phyloP scores from a whole-genome alignment of 83 land plant species.

The Thuja plicata region DNA sequence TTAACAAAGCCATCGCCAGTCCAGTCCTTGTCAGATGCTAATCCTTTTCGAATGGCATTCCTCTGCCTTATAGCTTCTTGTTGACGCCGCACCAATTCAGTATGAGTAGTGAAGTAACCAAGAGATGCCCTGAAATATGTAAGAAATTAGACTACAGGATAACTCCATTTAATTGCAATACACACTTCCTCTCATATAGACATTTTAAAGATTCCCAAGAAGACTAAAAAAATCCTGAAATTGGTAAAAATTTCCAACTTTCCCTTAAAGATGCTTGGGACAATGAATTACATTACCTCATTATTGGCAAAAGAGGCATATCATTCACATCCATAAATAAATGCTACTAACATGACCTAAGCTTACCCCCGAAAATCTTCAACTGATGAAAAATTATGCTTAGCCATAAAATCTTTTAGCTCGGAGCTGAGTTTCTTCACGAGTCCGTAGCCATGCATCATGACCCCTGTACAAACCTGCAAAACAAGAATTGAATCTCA shows the following conservation, averaged over 20 bases:
- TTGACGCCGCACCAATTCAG: slow-evolving; percentile 85
- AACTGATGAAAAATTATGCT: slow-evolving; percentile 89
- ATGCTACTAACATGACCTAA: not conserved
- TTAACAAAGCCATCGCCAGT: slow-evolving; percentile 99
- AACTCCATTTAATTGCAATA: not conserved
- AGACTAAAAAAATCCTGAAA: not conserved
- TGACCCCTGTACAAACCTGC: slow-evolving; percentile 99
- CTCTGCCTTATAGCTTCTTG: slow-evolving; percentile 76
- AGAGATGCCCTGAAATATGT: slow-evolving; percentile 69
- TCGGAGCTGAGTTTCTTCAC: slow-evolving; percentile 86
- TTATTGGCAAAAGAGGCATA: not conserved
- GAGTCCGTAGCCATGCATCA: slow-evolving; percentile 95
- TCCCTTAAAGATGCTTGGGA: not conserved
- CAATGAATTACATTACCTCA: not conserved
- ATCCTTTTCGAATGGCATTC: slow-evolving; percentile 72
- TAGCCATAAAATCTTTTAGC: slow-evolving; percentile 93
- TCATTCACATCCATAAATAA: not conserved
- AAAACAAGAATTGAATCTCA: not conserved
- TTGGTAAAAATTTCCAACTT: not conserved
- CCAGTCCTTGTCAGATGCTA: slow-evolving; percentile 97
- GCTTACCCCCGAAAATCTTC: slow-evolving; percentile 96
- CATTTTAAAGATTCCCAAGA: not conserved
- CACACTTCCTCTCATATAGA: not conserved
- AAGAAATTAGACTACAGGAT: not conserved
- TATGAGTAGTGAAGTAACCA: slow-evolving; percentile 92